Conservation (phyloP, 176 grass and related monocot genomes). For the Rhynchospora pubera region DNA sequence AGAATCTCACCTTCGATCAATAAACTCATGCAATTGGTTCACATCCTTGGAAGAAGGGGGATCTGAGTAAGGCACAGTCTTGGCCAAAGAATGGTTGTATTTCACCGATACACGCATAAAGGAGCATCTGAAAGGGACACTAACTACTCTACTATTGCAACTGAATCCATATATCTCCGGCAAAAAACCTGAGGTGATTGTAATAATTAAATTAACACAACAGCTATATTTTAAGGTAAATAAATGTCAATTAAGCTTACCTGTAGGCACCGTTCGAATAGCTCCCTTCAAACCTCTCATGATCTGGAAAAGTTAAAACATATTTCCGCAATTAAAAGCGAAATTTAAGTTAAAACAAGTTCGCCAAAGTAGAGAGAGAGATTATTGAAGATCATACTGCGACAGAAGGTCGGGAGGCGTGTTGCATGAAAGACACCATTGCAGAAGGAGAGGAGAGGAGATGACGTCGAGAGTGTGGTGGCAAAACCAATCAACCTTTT, state of each 20-base stretch:
- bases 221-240: neutral
- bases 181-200: slow-evolving; percentile 36
- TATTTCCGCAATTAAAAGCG: neutral
- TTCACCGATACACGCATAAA: slow-evolving; percentile 28
- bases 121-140: slow-evolving; percentile 28
- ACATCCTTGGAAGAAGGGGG: slow-evolving; percentile 69
- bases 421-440: slow-evolving; percentile 29
- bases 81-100: slow-evolving; percentile 38
- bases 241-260: slow-evolving; percentile 35
- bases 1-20: slow-evolving; percentile 60
- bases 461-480: neutral
- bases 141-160: slow-evolving; percentile 12
- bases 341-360: neutral
- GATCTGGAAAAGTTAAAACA: slow-evolving; percentile 30
- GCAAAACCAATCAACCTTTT: too few relatives aligned
- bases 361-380: neutral
- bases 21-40: slow-evolving; percentile 59
- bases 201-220: slow-evolving; percentile 2
- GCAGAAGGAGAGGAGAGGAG: neutral
- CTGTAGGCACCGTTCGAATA: slow-evolving; percentile 30
- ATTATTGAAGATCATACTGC: slow-evolving; percentile 29
- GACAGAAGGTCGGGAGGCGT: slow-evolving; percentile 29
- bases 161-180: slow-evolving; percentile 21
- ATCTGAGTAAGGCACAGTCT: slow-evolving; percentile 67
- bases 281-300: slow-evolving; percentile 49